These are phyloP conservation scores for Cymbopogon citratus DNA, from an alignment of 176 grass and related monocot species.

Conservation along the genomic window DNA sequence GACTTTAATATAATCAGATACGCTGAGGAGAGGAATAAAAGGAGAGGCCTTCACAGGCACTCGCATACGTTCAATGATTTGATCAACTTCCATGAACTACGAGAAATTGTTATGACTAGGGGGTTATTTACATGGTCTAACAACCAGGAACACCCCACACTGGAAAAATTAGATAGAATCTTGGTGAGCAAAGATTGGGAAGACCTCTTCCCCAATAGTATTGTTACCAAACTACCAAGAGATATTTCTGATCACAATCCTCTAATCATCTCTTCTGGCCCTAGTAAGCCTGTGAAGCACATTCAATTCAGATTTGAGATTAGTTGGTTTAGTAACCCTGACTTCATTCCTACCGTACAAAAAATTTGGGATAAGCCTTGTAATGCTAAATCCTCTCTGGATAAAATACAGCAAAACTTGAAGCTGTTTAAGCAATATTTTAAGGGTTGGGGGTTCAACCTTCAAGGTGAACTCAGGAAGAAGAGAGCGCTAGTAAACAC, in stretches of 20 bases:
- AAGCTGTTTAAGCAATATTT: too few species aligned
- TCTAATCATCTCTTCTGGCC: rapidly evolving
- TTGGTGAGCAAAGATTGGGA: background rate
- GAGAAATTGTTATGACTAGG: background rate
- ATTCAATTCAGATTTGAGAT: too few species aligned
- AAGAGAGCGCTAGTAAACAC: too few species aligned
- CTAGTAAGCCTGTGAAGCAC: too few species aligned
- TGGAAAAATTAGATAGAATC: background rate
- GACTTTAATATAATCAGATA: background rate
- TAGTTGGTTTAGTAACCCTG: background rate
- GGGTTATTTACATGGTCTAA: background rate
- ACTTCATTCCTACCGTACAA: too few species aligned
- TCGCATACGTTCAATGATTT: too few species aligned
- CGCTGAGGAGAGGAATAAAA: too few species aligned
- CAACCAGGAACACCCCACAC: rapidly evolving
- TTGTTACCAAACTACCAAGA: rapidly evolving
- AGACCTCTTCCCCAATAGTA: background rate
- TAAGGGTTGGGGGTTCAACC: background rate
- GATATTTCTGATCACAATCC: background rate
- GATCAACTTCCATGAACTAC: background rate
- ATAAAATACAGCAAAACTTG: background rate
- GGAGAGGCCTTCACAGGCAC: too few species aligned
- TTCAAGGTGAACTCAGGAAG: too few species aligned
- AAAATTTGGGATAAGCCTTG: background rate
- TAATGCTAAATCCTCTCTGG: background rate